Evolutionary conservation across 139 green algal genomes (phyloP), one percentile per base, ranked within the genome.

Genomic region (Astrephomene gubernaculifera): DNA sequence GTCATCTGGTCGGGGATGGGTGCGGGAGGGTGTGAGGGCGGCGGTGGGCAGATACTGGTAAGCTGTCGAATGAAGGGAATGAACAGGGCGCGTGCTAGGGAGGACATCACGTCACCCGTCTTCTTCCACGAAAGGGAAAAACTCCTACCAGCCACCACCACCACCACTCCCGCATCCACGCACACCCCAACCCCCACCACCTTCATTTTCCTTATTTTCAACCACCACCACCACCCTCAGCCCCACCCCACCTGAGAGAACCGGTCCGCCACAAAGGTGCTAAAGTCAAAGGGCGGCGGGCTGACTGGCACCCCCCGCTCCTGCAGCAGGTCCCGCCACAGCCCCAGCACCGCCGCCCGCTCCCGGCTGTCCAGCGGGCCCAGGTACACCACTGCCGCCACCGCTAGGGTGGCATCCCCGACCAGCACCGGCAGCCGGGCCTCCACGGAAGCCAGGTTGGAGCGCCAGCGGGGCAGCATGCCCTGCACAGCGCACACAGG

Each of bases 311-410:
- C 70, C 2, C 41, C 82, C 17, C 38, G 54, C 63, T 52, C 3
- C 63, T 38, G 10, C n/a, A 85, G 79, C 44, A 85, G 79, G n/a
- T 85, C 79, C 17, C 71, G 63, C 86, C 71, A 86, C 44, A 79
- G 78, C 38, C 39, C 78, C 69, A 89, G 60, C 60, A 86, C 87
- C 25, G 81, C 67, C 6, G 21, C 35, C 2, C 87, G 81, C 75
- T 90, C 80, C 21, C 31, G 61, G 65, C 74, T 54, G 67, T 86
- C 73, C 81, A 90, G 65, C 7, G 81, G 53, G 5, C 87, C 87
- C 36, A 79, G 65, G 75, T 90, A 90, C 39, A 82, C 74, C 10
- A 79, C 65, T 0, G 74, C 38, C 2, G 75, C 60, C 38, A 85
- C 73, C 25, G 74, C 81, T 33, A 90, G 87, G 5, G 70, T 82